Evolutionary conservation across 2,329 filamentous ascomycete genomes (phyloP).

Genomic region (Cryoendolithus antarcticus): DNA sequence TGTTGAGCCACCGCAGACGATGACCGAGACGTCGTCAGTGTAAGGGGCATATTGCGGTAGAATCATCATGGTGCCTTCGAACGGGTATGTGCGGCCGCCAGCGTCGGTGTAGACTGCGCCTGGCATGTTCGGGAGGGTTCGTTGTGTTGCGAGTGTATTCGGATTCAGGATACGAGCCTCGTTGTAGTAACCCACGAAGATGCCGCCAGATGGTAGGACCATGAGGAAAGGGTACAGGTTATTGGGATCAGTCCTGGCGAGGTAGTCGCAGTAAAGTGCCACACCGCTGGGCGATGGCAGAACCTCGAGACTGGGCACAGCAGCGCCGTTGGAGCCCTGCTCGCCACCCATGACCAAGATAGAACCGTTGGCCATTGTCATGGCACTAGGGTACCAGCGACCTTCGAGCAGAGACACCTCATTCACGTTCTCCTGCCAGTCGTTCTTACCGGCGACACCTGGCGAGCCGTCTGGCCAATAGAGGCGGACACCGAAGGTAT

Average conservation of each 20-base stretch:
- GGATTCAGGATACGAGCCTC: slow-evolving; percentile 55
- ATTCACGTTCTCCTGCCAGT: slow-evolving; percentile 23
- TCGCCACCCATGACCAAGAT: slow-evolving; percentile 48
- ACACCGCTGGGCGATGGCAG: slow-evolving; percentile 41
- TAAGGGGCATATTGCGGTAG: slow-evolving; percentile 53
- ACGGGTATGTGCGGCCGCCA: slow-evolving; percentile 54
- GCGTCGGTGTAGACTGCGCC: slow-evolving; percentile 47
- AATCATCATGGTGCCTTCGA: slow-evolving; percentile 51
- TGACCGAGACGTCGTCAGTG: slow-evolving; percentile 44
- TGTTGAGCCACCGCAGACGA: slow-evolving; percentile 54
- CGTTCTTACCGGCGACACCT: slow-evolving; percentile 46
- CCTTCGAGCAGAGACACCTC: slow-evolving; percentile 25
- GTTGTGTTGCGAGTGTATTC: slow-evolving; percentile 43
- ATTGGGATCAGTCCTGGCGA: slow-evolving; percentile 51
- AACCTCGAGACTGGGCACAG: slow-evolving; percentile 51
- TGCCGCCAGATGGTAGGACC: slow-evolving; percentile 49
- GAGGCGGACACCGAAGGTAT: slow-evolving; percentile 49
- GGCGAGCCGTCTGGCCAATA: slow-evolving; percentile 49
- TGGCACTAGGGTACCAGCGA: slow-evolving; percentile 50
- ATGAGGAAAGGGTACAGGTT: slow-evolving; percentile 55
- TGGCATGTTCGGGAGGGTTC: slow-evolving; percentile 49
- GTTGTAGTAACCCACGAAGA: slow-evolving; percentile 55
- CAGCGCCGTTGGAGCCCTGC: slow-evolving; percentile 24
- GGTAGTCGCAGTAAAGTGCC: slow-evolving; percentile 46
- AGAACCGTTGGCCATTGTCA: slow-evolving; percentile 44